Base-by-base conservation (phyloP, 192 early-diverging fungal species). In the Podila minutissima region DNA sequence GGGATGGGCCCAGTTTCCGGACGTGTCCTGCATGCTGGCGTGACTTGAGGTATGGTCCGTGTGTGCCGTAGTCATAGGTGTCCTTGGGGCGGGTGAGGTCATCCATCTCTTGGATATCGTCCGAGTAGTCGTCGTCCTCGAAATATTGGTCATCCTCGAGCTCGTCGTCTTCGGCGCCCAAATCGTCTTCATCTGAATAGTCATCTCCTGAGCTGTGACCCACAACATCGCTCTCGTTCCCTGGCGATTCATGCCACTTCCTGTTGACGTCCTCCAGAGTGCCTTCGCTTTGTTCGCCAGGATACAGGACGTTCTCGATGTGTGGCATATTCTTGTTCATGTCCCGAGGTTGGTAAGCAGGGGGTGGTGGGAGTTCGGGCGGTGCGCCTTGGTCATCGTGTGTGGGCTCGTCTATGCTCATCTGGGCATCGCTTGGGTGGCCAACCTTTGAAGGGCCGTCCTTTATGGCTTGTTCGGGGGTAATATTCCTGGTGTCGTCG, bases 151-250 rank as follows among this genome's bases (percentile, higher is more conserved):
- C 73, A 12, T 76, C 68, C 1, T 72, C 75, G 0, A 83, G 71
- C 0, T 83, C 82, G 28, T 83, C 75, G 5, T 81, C 59, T 19
- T 74, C 75, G 5, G 70, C 72, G 8, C 74, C 76, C n/a, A 66
- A 28, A 38, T 64, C 71, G 15, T 66, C 71, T 11, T 79, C 73
- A 15, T 62, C 59, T 32, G 62, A 55, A 55, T 64, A 77, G 53
- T 69, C 63, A 11, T 74, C 72, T 48, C 83, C 84, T 10, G 76
- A 78, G 65, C 67, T 74, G 17, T 84, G 76, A 49, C 57, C 63
- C 31, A 72, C 71, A 41, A 64, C 49, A 37, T 81, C 70, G 29
- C 48, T 58, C 20, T 20, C 38, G 53, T 31, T 62, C n/a, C 65
- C 77, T 49, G 77, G 62, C 17, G 74, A 35, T 0, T 76, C 64